phyloP scores from a whole-genome alignment of 2,329 filamentous ascomycete species.

The Fusarium pseudocircinatum region DNA sequence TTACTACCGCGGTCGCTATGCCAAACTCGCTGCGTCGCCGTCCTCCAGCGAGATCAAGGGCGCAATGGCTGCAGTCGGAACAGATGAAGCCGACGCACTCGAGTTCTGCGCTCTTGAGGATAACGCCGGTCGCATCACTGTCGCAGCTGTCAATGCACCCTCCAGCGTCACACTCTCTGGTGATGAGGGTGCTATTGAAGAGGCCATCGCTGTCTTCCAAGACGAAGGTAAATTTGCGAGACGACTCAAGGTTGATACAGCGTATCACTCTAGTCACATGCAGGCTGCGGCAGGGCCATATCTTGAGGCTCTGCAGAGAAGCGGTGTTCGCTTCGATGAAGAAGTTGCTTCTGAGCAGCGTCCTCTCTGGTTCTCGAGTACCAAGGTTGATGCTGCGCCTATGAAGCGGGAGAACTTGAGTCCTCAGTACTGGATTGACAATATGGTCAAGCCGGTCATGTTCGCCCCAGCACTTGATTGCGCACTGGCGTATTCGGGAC shows the following conservation, averaged over 20 bases:
- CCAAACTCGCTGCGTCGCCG: neutral
- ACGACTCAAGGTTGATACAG: conserved; percentile 4
- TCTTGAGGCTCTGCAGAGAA: neutral
- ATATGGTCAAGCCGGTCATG: neutral
- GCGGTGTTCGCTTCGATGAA: neutral
- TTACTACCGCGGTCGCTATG: conserved; percentile 7
- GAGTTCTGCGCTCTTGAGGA: neutral
- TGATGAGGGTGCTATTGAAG: conserved; percentile 47
- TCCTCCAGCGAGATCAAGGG: neutral
- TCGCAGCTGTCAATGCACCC: neutral
- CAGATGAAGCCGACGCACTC: neutral
- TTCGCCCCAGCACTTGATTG: neutral
- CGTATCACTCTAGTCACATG: conserved; percentile 9
- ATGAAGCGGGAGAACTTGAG: neutral
- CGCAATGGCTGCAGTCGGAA: neutral
- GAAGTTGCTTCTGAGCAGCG: neutral
- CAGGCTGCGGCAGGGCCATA: neutral
- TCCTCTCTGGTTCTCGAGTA: neutral
- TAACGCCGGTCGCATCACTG: neutral
- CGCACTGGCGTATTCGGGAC: neutral
- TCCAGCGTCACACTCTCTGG: neutral
- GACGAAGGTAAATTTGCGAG: conserved; percentile 2
- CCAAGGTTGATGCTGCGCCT: neutral
- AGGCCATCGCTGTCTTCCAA: conserved; percentile 1
- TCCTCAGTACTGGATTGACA: neutral